phyloP scores from a whole-genome alignment of 192 early-diverging fungal genomes.

The Geranomyces variabilis region DNA sequence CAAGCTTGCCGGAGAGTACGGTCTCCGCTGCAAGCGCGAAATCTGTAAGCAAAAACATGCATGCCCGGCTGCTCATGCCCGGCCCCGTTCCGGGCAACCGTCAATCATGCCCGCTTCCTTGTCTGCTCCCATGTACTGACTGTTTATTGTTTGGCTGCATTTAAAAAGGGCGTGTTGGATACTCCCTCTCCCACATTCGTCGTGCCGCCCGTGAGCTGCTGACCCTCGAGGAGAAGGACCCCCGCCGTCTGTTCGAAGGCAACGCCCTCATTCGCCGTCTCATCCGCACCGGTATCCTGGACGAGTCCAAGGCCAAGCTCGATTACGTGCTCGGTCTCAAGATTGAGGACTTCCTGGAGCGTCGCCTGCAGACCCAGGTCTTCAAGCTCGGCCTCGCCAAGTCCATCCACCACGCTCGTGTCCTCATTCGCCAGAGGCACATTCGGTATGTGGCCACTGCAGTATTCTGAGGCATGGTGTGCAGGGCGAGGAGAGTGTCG shows the following conservation, averaged over 20 bases:
- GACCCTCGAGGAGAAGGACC: conserved; percentile 94
- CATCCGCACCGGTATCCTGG: conserved; percentile 97
- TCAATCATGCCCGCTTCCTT: no score
- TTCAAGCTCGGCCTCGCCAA: conserved; percentile 97
- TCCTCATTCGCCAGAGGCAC: conserved; percentile 97
- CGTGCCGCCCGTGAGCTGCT: conserved; percentile 99
- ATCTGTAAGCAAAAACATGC: conserved; percentile 70
- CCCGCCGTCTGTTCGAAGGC: conserved; percentile 98
- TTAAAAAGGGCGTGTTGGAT: conserved; percentile 79
- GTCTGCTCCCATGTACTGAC: no score
- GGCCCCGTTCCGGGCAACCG: no score
- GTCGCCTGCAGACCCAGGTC: conserved; percentile 98
- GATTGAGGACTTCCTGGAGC: conserved; percentile 99
- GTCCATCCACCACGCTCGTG: conserved; percentile 99
- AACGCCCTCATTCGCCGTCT: conserved; percentile 98
- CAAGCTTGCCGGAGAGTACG: conserved; percentile 90
- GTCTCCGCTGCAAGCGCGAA: conserved; percentile 98
- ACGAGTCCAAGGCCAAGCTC: conserved; percentile 96
- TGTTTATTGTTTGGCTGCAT: no score
- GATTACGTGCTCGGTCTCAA: conserved; percentile 98
- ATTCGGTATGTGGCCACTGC: conserved; percentile 68
- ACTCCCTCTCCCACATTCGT: conserved; percentile 98
- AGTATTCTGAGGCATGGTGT: conserved; percentile 12
- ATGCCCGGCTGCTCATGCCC: no score
- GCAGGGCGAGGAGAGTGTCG: neutral